Evolutionary conservation across 768 basidiomycete species (phyloP), one percentile per base, ranked within the genome.

Genomic region (Suillus subaureus): DNA sequence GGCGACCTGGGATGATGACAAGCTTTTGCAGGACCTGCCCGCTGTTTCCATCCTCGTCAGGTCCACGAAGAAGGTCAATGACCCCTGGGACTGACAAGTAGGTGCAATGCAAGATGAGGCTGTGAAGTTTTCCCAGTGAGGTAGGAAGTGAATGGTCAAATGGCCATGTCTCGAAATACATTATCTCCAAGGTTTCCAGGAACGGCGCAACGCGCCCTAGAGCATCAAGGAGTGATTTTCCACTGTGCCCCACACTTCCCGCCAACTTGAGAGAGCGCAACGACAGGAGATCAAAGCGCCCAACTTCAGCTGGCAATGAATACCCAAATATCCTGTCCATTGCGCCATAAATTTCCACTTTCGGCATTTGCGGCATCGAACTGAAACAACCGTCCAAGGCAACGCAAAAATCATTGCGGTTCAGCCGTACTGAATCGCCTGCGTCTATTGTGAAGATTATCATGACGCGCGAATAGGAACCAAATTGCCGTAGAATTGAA

Each of bases 71-170:
- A 26, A 58, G 23, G 57, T 26, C 23, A 5, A 58, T 58, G 37
- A 26, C 3, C 23, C 37, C 37, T 39, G 37, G 56, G 13, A 58
- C 23, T 15, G 57, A 58, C 16, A 58, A 57, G 55, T 57, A 57
- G 33, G 35, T 57, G 35, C 55, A 37, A 37, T 57, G 55, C 55
- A 57, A 58, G 57, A 58, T 58, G 37, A 58, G 57, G 57, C 57
- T 26, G 37, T 16, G 57, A 12, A 58, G 37, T 18, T 58, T 58
- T 40, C 15, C 23, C 9, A 58, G 23, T 4, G 23, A 23, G 16
- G 37, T 23, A 58, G 57, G 37, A 26, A 39, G 23, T 35, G 13
- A 15, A 16, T 39, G 23, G 37, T 26, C 37, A 16, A 15, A 23
- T 16, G 37, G 57, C 57, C 57, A 58, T 26, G 23, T 18, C 23